Conservation (phyloP, 2,329 filamentous ascomycete species). For the Penicillium griseofulvum region DNA sequence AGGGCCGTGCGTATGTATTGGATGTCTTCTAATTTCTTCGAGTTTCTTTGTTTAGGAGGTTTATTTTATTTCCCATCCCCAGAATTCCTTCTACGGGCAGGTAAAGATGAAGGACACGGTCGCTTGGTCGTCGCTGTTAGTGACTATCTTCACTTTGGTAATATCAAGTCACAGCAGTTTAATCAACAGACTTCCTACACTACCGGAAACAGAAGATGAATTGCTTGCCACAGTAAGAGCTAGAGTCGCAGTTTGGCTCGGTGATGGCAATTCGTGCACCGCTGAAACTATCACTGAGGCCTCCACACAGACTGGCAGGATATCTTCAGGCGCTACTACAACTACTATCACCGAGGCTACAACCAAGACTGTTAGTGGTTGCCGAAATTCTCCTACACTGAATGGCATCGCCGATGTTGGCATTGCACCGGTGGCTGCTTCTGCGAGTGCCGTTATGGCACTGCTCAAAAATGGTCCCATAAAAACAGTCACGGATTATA, state of each 20-base stretch:
- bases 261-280: slow-evolving; percentile 4
- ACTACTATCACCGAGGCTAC: neutral
- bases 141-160: neutral
- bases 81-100: neutral
- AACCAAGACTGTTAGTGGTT: neutral
- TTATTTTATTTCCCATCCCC: neutral
- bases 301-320: neutral
- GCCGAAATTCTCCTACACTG: neutral
- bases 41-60: neutral
- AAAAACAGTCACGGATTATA: slow-evolving; percentile 1
- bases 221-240: slow-evolving; percentile 1
- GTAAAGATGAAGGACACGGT: slow-evolving; percentile 11
- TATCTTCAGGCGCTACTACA: neutral
- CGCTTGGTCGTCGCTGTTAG: slow-evolving; percentile 13
- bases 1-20: neutral
- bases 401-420: neutral
- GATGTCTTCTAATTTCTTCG: neutral
- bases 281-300: neutral
- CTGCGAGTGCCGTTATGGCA: neutral
- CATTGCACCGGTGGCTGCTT: neutral
- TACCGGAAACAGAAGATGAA: neutral
- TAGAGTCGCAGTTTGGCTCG: slow-evolving; percentile 8
- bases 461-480: neutral
- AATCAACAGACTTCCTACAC: neutral
- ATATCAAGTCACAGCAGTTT: neutral